Conservation (phyloP, 2,329 filamentous ascomycete genomes). For the Scedosporium boydii region DNA sequence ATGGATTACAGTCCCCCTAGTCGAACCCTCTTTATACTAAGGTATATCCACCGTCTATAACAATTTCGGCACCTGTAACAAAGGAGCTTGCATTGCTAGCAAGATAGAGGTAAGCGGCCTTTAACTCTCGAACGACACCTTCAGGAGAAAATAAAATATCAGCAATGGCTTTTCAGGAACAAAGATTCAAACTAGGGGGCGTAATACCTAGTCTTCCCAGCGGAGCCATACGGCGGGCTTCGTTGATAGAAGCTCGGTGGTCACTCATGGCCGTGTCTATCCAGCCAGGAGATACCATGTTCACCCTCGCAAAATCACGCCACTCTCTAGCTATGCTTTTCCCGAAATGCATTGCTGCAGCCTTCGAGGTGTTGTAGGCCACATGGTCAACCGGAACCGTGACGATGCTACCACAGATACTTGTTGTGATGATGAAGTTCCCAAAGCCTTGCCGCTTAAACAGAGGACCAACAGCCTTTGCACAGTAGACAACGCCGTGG, state of each 20-base stretch:
- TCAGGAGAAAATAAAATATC: too few species aligned
- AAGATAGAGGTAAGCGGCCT: neutral
- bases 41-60: neutral
- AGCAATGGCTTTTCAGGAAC: too few species aligned
- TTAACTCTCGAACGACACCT: neutral
- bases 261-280: slow-evolving; percentile 25
- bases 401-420: slow-evolving; percentile 13
- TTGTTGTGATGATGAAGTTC: slow-evolving; percentile 18
- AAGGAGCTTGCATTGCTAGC: neutral
- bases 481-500: slow-evolving; percentile 18
- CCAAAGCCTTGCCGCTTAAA: slow-evolving; percentile 17
- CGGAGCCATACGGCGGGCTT: neutral
- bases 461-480: slow-evolving; percentile 14
- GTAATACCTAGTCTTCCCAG: neutral
- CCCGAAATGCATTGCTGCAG: slow-evolving; percentile 32
- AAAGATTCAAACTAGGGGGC: too few species aligned
- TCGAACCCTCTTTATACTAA: neutral
- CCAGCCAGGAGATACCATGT: slow-evolving; percentile 62
- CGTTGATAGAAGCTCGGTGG: neutral
- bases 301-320: slow-evolving; percentile 58
- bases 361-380: slow-evolving; percentile 32
- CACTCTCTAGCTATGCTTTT: slow-evolving; percentile 63
- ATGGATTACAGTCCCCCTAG: too few species aligned
- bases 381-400: slow-evolving; percentile 20
- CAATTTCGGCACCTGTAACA: neutral